Conservation (phyloP, 2,329 filamentous ascomycete species). For the Fragosphaeria purpurea region DNA sequence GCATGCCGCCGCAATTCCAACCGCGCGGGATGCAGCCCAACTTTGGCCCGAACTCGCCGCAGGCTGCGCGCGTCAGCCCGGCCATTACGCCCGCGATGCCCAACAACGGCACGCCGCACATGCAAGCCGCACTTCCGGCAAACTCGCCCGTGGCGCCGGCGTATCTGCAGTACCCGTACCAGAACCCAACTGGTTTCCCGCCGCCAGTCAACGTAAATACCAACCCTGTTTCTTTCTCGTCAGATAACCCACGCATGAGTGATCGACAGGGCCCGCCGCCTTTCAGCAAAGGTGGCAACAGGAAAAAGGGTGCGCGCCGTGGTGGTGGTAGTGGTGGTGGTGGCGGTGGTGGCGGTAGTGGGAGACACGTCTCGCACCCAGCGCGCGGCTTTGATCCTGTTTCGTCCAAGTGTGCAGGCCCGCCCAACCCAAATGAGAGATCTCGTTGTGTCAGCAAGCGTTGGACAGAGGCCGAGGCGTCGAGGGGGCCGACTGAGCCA, state of each 20-base stretch:
- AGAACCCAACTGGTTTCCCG: constrained; percentile 9
- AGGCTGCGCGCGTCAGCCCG: constrained; percentile 54
- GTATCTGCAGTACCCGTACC: constrained; percentile 20
- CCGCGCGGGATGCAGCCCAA: constrained; percentile 28
- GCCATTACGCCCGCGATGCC: constrained; percentile 54
- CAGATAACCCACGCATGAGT: not conserved
- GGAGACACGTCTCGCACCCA: constrained; percentile 29
- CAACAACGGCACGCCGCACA: constrained; percentile 54
- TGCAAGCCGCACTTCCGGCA: constrained; percentile 51
- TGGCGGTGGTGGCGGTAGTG: not conserved
- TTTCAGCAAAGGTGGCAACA: constrained; percentile 26
- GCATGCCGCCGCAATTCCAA: constrained; percentile 34
- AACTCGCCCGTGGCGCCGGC: constrained; percentile 39
- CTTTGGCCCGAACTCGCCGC: constrained; percentile 49
- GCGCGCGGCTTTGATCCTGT: constrained; percentile 27
- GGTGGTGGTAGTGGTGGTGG: constrained; percentile 25
- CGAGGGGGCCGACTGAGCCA: constrained; percentile 8
- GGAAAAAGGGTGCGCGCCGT: constrained; percentile 33
- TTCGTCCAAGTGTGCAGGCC: constrained; percentile 13
- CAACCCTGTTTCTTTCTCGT: constrained; percentile 2
- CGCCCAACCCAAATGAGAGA: not conserved
- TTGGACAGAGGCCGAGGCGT: constrained; percentile 22
- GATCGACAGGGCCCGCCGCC: constrained; percentile 23
- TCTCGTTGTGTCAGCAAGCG: constrained; percentile 36
- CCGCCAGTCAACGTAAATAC: constrained; percentile 13